These are phyloP conservation scores for Vachellia collinsii DNA, from an alignment of 306 rosid species.

Conservation along the genomic window DNA sequence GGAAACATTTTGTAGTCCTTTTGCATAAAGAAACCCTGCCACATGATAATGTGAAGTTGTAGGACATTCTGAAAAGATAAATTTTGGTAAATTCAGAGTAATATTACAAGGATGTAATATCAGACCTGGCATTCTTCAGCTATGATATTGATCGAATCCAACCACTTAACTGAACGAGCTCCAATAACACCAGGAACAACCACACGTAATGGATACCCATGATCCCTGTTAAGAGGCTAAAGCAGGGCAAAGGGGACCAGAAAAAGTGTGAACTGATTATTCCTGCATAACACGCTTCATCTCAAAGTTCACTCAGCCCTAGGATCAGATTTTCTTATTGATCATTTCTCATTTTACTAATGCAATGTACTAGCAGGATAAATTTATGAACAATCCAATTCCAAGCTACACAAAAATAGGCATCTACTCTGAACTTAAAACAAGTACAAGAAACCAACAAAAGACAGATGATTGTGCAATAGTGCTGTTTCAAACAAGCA, in stretches of 20 bases:
- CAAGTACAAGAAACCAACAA: not conserved
- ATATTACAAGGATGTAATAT: slow-evolving; percentile 20
- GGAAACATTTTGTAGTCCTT: slow-evolving; percentile 99
- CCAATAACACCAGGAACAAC: slow-evolving; percentile 97
- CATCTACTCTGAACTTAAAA: not conserved
- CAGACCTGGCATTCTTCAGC: slow-evolving; percentile 90
- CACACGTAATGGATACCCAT: slow-evolving; percentile 89
- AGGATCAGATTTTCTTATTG: not conserved
- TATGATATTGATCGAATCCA: slow-evolving; percentile 66
- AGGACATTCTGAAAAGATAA: slow-evolving; percentile 18
- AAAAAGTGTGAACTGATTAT: not conserved
- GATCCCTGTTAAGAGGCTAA: slow-evolving; percentile 91
- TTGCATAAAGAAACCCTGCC: slow-evolving; percentile 98
- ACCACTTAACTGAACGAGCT: slow-evolving; percentile 98
- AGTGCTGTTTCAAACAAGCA: not conserved
- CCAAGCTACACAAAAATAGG: slow-evolving; percentile 1
- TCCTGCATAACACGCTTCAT: not conserved
- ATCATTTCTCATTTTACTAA: slow-evolving; percentile 10
- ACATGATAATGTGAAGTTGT: slow-evolving; percentile 34
- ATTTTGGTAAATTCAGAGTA: slow-evolving; percentile 16
- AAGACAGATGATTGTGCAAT: not conserved
- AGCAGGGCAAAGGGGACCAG: slow-evolving; percentile 30
- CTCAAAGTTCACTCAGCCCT: slow-evolving; percentile 7
- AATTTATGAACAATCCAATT: not conserved
- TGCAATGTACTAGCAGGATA: not conserved